These are phyloP conservation scores for Pseudogymnoascus sp. DNA, from an alignment of 2,329 filamentous ascomycete genomes.

Conservation along the genomic window DNA sequence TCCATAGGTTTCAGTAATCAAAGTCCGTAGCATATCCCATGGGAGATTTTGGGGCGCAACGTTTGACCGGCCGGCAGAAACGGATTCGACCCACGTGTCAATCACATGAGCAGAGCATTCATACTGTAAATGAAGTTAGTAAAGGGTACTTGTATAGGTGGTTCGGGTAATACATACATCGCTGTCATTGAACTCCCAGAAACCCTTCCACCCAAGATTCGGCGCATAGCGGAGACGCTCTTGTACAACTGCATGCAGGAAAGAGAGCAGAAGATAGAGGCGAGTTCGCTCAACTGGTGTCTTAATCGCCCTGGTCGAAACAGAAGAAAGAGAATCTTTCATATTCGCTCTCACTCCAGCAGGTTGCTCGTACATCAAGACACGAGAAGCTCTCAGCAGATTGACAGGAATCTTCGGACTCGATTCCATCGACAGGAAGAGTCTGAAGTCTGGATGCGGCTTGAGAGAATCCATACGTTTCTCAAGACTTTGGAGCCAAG, in stretches of 20 bases:
- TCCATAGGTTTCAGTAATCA: slow-evolving; percentile 91
- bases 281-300: slow-evolving; percentile 84
- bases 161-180: slow-evolving; percentile 62
- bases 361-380: slow-evolving; percentile 96
- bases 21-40: slow-evolving; percentile 88
- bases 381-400: slow-evolving; percentile 81
- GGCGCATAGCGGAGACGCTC: slow-evolving; percentile 92
- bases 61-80: slow-evolving; percentile 80
- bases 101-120: slow-evolving; percentile 96
- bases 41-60: slow-evolving; percentile 89
- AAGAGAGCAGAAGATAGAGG: slow-evolving; percentile 83
- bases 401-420: slow-evolving; percentile 97
- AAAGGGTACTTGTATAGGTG: slow-evolving; percentile 19
- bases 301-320: slow-evolving; percentile 68
- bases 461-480: slow-evolving; percentile 95
- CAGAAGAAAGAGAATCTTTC: slow-evolving; percentile 87
- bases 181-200: slow-evolving; percentile 99
- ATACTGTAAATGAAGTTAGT: slow-evolving; percentile 53
- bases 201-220: slow-evolving; percentile 91
- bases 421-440: slow-evolving; percentile 97
- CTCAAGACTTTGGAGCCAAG: slow-evolving; percentile 94
- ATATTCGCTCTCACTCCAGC: slow-evolving; percentile 95
- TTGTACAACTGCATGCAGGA: slow-evolving; percentile 92
- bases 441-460: slow-evolving; percentile 82
- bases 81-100: slow-evolving; percentile 83